These are phyloP conservation scores for Torrubiella hemipterigena DNA, from an alignment of 2,329 filamentous ascomycete genomes.

Conservation along the genomic window DNA sequence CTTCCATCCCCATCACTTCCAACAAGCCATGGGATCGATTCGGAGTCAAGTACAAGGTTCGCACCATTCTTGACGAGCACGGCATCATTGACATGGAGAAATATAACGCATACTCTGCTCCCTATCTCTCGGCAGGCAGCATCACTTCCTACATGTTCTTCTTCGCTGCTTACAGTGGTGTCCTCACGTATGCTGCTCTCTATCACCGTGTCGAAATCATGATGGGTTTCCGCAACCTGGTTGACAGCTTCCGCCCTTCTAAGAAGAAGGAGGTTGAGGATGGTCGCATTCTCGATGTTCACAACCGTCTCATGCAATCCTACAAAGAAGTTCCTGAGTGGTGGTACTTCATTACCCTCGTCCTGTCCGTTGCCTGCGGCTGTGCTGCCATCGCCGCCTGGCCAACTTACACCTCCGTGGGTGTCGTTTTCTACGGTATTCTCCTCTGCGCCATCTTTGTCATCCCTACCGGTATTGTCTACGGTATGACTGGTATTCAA, in stretches of 20 bases:
- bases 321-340: constrained; percentile 36
- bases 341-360: constrained; percentile 27
- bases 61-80: constrained; percentile 16
- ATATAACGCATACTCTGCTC: constrained; percentile 28
- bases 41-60: constrained; percentile 25
- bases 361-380: constrained; percentile 20
- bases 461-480: constrained; percentile 30
- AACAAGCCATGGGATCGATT: constrained; percentile 27
- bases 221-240: constrained; percentile 20
- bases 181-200: constrained; percentile 25
- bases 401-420: constrained; percentile 28
- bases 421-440: constrained; percentile 30
- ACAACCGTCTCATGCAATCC: constrained; percentile 32
- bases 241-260: constrained; percentile 13
- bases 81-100: constrained; percentile 23
- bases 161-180: constrained; percentile 27
- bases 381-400: constrained; percentile 22
- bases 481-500: constrained; percentile 28
- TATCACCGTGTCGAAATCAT: constrained; percentile 26
- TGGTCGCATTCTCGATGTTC: constrained; percentile 20
- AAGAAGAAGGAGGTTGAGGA: constrained; percentile 13
- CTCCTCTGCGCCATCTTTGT: constrained; percentile 27
- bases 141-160: constrained; percentile 23
- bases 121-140: constrained; percentile 25
- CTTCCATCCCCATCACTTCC: constrained; percentile 27